These are phyloP conservation scores for Candida palmyrensis DNA, from an alignment of 805 yeast genomes.

Conservation along the genomic window DNA sequence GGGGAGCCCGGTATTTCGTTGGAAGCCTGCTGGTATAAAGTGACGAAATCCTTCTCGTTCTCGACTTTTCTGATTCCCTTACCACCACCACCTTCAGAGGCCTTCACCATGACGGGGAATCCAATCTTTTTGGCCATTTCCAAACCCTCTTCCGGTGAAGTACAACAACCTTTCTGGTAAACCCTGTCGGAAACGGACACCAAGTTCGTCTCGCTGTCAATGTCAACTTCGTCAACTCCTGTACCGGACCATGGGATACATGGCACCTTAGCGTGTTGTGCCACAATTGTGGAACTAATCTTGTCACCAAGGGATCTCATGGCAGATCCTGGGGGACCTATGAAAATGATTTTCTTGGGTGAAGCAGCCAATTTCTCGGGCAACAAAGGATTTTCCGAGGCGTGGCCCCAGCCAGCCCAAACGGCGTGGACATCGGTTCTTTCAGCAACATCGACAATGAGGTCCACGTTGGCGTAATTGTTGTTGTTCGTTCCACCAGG, in stretches of 20 bases:
- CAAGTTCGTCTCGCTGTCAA: conserved; percentile 65
- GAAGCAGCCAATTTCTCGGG: conserved; percentile 96
- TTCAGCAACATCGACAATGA: conserved; percentile 96
- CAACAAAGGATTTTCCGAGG: conserved; percentile 93
- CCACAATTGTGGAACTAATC: conserved; percentile 95
- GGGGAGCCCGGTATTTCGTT: conserved; percentile 99
- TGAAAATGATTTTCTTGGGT: conserved; percentile 82
- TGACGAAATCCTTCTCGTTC: conserved; percentile 66
- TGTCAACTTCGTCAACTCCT: conserved; percentile 77
- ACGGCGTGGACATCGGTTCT: conserved; percentile 96
- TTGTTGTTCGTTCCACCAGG: conserved; percentile 99
- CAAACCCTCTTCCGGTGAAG: conserved; percentile 83
- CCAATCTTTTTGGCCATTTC: conserved; percentile 82
- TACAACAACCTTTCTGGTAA: conserved; percentile 85
- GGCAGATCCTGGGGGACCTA: conserved; percentile 99
- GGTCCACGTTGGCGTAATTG: conserved; percentile 95
- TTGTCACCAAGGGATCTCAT: conserved; percentile 99
- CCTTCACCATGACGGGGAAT: conserved; percentile 98
- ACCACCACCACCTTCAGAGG: conserved; percentile 99
- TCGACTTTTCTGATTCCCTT: conserved; percentile 98
- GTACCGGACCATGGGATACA: conserved; percentile 99
- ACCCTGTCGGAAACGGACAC: conserved; percentile 85
- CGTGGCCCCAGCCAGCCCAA: conserved; percentile 99
- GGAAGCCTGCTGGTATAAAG: conserved; percentile 88
- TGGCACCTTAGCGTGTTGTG: conserved; percentile 97